Percentiles rank a stretch among this genome's conserved stretches.
Conservation (phyloP, 768 basidiomycete species). For the Infundibulicybe gibba region DNA sequence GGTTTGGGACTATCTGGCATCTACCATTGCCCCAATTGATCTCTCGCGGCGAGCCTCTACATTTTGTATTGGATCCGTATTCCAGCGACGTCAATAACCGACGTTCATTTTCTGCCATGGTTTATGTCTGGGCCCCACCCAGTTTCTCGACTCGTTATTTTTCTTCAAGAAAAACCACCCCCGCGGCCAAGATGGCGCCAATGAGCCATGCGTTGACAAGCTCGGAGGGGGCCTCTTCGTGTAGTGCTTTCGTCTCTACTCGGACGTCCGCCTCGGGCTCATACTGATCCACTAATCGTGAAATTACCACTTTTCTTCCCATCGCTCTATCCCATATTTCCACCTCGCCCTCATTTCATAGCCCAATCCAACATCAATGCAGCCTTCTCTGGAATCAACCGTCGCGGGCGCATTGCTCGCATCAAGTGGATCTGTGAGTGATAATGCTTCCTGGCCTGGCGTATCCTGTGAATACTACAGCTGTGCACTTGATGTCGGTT, state of each 20-base stretch:
- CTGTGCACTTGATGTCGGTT: too few species aligned
- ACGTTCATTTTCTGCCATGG: slow-evolving; percentile 60
- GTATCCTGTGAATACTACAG: too few species aligned
- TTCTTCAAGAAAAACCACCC: slow-evolving; percentile 61
- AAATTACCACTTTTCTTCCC: slow-evolving; percentile 81
- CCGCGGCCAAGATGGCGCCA: slow-evolving; percentile 41
- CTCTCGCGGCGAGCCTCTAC: too few species aligned
- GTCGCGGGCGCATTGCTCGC: too few species aligned
- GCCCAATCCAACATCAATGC: slow-evolving; percentile 27
- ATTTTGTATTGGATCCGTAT: slow-evolving; percentile 5
- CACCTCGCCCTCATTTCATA: slow-evolving; percentile 73
- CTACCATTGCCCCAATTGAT: too few species aligned
- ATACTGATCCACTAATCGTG: slow-evolving; percentile 60
- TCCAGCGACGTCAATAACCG: not conserved
- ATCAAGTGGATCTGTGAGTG: too few species aligned
- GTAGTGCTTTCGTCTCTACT: slow-evolving; percentile 94
- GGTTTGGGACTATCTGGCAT: too few species aligned
- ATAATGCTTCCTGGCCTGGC: too few species aligned
- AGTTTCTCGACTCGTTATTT: slow-evolving; percentile 91
- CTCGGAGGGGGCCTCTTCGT: slow-evolving; percentile 92
- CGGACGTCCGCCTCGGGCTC: slow-evolving; percentile 83
- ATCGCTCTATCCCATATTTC: slow-evolving; percentile 94
- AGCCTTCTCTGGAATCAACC: slow-evolving; percentile 34
- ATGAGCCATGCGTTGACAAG: slow-evolving; percentile 69
- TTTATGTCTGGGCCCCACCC: slow-evolving; percentile 92